Conservation (phyloP, 1,284 basidiomycete species). For the Kwoniella shivajii region DNA sequence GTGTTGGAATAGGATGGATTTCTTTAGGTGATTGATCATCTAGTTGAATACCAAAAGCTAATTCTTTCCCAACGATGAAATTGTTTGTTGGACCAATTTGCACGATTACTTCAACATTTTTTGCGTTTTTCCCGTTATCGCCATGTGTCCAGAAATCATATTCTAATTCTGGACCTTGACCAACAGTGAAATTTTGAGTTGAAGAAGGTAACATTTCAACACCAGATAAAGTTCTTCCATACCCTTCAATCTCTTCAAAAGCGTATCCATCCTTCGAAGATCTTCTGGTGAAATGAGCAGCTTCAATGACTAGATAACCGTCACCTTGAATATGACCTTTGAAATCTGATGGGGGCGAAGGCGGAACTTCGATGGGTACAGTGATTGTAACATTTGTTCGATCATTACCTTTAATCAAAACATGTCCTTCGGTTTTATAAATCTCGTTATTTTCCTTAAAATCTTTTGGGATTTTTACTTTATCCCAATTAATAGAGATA, state of each 20-base stretch:
- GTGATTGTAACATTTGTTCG: constrained; percentile 28
- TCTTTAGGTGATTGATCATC: constrained; percentile 10
- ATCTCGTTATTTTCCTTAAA: neutral
- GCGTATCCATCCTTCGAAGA: constrained; percentile 58
- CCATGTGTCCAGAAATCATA: constrained; percentile 61
- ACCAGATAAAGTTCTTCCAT: constrained; percentile 57
- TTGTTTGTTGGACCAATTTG: constrained; percentile 66
- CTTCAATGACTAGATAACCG: constrained; percentile 67
- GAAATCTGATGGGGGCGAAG: constrained; percentile 57
- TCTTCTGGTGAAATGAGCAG: constrained; percentile 56
- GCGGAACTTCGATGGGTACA: constrained; percentile 56
- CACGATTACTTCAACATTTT: constrained; percentile 58
- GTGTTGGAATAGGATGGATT: constrained; percentile 17
- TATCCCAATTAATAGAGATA: constrained; percentile 64
- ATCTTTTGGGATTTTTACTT: constrained; percentile 44
- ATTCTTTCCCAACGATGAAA: constrained; percentile 59
- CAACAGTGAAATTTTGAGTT: constrained; percentile 64
- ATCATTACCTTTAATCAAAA: constrained; percentile 20
- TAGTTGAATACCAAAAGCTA: constrained; percentile 59
- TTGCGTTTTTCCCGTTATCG: constrained; percentile 23
- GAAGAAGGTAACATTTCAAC: constrained; percentile 67
- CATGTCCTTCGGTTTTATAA: constrained; percentile 9
- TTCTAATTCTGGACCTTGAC: constrained; percentile 63
- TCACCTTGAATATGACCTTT: constrained; percentile 69
- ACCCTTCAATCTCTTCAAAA: constrained; percentile 64